These are phyloP conservation scores for Oryza glaberrima DNA, from an alignment of 176 grass and related monocot species.

Conservation along the genomic window DNA sequence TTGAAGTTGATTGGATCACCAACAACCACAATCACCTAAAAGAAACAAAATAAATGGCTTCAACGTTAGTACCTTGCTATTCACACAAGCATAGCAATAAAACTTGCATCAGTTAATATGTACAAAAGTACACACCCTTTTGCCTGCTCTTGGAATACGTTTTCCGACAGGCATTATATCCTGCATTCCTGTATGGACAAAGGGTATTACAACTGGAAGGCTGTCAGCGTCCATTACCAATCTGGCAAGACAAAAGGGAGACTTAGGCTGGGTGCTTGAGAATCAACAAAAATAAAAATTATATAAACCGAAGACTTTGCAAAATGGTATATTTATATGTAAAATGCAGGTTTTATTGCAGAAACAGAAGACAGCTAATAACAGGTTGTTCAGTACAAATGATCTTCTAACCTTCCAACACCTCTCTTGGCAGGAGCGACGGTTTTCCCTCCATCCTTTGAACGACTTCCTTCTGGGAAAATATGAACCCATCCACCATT, in stretches of 20 bases:
- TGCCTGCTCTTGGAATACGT: conserved; percentile 77
- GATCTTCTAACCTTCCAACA: conserved; percentile 75
- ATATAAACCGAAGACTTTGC: background rate
- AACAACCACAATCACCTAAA: conserved; percentile 88
- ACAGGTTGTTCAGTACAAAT: background rate
- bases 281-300: background rate
- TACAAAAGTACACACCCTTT: conserved; percentile 44
- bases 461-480: conserved; percentile 97
- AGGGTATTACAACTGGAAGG: conserved; percentile 77
- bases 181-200: conserved; percentile 96
- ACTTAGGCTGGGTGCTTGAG: conserved; percentile 27
- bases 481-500: conserved; percentile 99
- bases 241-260: conserved; percentile 44
- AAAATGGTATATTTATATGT: background rate
- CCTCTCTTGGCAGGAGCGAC: conserved; percentile 90
- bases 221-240: conserved; percentile 90
- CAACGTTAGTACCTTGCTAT: background rate
- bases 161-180: conserved; percentile 94
- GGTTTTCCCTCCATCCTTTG: conserved; percentile 88
- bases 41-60: conserved; percentile 10
- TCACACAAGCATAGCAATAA: background rate
- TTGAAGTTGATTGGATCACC: conserved; percentile 89
- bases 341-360: background rate
- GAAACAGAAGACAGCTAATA: background rate
- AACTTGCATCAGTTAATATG: background rate